phyloP scores from a whole-genome alignment of 441 rosid species.

The Aquilaria agallochum region DNA sequence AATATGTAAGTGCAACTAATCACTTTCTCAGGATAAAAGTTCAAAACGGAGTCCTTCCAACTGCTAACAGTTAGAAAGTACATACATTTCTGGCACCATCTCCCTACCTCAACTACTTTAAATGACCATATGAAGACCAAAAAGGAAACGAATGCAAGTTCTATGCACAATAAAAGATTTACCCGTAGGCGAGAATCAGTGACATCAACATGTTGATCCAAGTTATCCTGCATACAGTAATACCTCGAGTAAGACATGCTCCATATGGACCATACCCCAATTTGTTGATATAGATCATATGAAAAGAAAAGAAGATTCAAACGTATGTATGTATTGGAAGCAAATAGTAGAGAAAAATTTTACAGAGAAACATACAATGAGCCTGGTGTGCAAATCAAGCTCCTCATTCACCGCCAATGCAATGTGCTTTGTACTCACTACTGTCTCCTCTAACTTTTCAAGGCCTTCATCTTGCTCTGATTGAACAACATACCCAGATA shows the following conservation, averaged over 20 bases:
- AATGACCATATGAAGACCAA: no score
- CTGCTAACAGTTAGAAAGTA: no score
- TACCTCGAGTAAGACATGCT: no score
- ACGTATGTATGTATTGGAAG: conserved; percentile 3
- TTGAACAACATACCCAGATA: conserved; percentile 14
- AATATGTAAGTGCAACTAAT: no score
- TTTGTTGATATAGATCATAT: conserved; percentile 2
- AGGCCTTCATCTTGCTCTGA: conserved; percentile 99
- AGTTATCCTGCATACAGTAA: conserved; percentile 69
- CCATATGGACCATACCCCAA: no score
- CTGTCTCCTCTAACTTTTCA: conserved; percentile 84
- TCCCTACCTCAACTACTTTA: no score
- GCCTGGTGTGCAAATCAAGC: conserved; percentile 82
- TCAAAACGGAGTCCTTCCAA: no score
- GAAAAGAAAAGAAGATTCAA: not conserved
- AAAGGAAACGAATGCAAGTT: no score
- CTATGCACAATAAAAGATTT: conserved; percentile 15
- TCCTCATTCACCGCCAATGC: conserved; percentile 95
- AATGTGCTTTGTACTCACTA: conserved; percentile 86
- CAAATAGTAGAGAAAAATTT: not conserved
- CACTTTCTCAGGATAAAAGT: no score
- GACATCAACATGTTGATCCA: conserved; percentile 88
- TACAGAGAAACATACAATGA: conserved; percentile 56
- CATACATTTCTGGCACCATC: no score
- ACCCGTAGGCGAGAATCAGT: conserved; percentile 91